Base-by-base conservation (phyloP, 2,329 filamentous ascomycete genomes). In the Periconia sp. region DNA sequence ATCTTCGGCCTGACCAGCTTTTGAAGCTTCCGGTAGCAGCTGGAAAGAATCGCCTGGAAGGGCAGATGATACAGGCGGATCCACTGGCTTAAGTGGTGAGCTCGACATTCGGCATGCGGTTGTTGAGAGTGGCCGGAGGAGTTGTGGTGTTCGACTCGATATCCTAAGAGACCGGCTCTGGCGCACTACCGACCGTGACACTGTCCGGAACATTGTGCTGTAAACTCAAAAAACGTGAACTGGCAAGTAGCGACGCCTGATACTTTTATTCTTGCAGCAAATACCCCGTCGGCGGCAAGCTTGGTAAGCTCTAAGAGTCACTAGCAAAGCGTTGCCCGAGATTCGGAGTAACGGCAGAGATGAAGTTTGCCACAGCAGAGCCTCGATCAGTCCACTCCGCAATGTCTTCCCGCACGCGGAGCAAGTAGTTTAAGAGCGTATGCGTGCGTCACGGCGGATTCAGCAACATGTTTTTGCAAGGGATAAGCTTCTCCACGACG, bases 1-100 rank as follows among this genome's bases (percentile, higher is more conserved):
- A 72, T 97, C 91, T 71, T 97, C 94, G 0, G 89, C 84, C 13
- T 80, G 78, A 12, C 90, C 90, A 0, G 86, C 77, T 71, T 97
- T 96, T 43, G 87, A 77, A 22, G 81, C 73, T 54, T 91, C 89
- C 28, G 89, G 80, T 1, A 96, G 80, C 11, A 96, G 80, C 68
- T 96, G 92, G 73, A 92, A 96, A 19, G 88, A 82, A 63, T 95
- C 90, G 43, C 87, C 83, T 0, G 87, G 78, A 2, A 84, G 73
- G 7, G 76, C 70, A 15, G 77, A 74, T 12, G 85, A 84, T 17
- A 89, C 69, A 12, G 85, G 83, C 17, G 84, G 83, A 12, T 81
- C 66, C 30, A 85, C 80, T 10, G 81, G 65, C 32, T 78, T 68
- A 31, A 78, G 76, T 2, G 76, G 66, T 16, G 77, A 72, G 46